Conservation (phyloP, 805 yeast species). For the Wickerhamiella vanderwaltii region DNA sequence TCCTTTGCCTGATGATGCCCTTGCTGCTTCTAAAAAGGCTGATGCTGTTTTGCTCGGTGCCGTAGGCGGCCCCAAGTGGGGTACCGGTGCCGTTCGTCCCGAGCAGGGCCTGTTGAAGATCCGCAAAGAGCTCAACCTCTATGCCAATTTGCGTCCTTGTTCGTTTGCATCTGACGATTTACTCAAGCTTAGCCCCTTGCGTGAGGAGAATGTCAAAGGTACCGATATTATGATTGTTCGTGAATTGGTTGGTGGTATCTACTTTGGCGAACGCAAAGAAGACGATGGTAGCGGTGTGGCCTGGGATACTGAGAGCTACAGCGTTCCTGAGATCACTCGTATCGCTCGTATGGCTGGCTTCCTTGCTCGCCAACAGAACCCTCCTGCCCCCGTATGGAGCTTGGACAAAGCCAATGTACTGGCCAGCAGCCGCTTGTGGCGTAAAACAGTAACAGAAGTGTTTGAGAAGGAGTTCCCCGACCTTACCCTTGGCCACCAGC, state of each 20-base stretch:
- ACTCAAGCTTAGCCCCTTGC: constrained; percentile 78
- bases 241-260: constrained; percentile 95
- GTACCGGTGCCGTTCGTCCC: constrained; percentile 90
- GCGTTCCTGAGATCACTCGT: constrained; percentile 85
- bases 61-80: constrained; percentile 99
- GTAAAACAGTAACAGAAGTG: constrained; percentile 79
- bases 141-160: constrained; percentile 96
- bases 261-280: constrained; percentile 91
- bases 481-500: constrained; percentile 76
- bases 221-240: constrained; percentile 89
- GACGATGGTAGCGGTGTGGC: constrained; percentile 82
- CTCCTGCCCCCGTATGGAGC: constrained; percentile 93
- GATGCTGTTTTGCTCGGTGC: constrained; percentile 97
- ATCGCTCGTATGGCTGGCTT: constrained; percentile 98
- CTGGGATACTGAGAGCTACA: constrained; percentile 84
- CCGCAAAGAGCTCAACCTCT: constrained; percentile 84
- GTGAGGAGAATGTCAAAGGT: constrained; percentile 72
- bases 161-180: constrained; percentile 78
- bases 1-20: constrained; percentile 77
- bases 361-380: constrained; percentile 82
- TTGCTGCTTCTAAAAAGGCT: constrained; percentile 70
- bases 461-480: constrained; percentile 84
- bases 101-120: constrained; percentile 92
- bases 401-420: constrained; percentile 95
- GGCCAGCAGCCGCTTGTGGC: constrained; percentile 94